These are phyloP conservation scores for Dioscorea alata DNA, from an alignment of 106 monocot genomes.

Conservation along the genomic window DNA sequence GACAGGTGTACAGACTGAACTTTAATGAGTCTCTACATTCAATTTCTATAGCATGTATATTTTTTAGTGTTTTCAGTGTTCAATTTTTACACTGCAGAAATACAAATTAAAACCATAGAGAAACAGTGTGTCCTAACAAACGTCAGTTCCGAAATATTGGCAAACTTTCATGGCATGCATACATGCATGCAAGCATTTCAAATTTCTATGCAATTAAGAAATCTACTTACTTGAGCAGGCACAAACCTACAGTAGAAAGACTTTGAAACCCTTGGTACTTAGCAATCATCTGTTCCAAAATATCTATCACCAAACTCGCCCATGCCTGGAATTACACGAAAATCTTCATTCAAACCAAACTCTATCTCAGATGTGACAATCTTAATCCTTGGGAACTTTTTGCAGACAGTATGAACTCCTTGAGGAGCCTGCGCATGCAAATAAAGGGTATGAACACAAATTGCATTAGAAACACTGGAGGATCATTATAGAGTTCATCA, in stretches of 20 bases:
- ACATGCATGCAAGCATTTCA: too few species aligned
- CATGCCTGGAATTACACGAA: slow-evolving; percentile 88
- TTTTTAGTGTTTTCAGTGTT: too few species aligned
- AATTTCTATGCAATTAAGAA: too few species aligned
- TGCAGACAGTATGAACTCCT: slow-evolving; percentile 84
- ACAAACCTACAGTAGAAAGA: neutral
- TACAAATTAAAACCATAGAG: too few species aligned
- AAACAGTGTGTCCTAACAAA: too few species aligned
- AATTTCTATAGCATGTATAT: too few species aligned
- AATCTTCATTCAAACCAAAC: slow-evolving; percentile 73
- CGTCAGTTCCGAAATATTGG: too few species aligned
- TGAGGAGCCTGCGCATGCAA: slow-evolving; percentile 60
- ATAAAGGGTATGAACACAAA: neutral
- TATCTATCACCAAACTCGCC: slow-evolving; percentile 96
- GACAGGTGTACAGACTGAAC: too few species aligned
- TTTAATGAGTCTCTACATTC: too few species aligned
- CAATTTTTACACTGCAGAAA: too few species aligned
- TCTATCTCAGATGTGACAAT: slow-evolving; percentile 97
- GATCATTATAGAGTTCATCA: too few species aligned
- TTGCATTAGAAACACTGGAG: neutral
- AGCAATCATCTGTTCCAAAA: slow-evolving; percentile 83
- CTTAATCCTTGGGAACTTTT: slow-evolving; percentile 78
- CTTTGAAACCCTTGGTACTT: neutral
- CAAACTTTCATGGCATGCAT: too few species aligned
- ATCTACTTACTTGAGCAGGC: neutral